Evolutionary conservation across 306 rosid species (phyloP).

Genomic region (Prunus armeniaca): DNA sequence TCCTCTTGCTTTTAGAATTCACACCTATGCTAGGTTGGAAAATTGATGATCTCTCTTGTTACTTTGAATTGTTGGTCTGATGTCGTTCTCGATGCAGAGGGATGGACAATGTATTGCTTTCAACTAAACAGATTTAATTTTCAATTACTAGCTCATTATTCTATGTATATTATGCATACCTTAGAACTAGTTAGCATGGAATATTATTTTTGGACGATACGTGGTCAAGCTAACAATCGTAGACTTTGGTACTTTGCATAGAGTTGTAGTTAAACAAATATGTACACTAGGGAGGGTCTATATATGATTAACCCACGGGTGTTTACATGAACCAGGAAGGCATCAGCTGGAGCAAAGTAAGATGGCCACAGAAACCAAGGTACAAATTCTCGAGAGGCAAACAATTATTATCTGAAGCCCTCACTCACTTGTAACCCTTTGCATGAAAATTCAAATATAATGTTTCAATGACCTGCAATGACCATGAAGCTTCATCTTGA

Average conservation of each 20-base stretch:
- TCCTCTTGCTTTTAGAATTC: too few species aligned
- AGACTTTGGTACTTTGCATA: not conserved
- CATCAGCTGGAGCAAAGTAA: not conserved
- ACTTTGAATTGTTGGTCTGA: not conserved
- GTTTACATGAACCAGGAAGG: not conserved
- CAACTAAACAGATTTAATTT: not conserved
- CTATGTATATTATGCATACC: not conserved
- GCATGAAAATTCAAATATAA: not conserved
- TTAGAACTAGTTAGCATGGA: too few species aligned
- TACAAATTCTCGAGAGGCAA: constrained; percentile 13
- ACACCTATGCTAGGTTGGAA: too few species aligned
- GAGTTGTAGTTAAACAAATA: not conserved
- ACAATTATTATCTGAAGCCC: constrained; percentile 5
- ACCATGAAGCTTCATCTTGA: constrained; percentile 11
- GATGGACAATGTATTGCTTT: not conserved
- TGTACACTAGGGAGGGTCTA: not conserved
- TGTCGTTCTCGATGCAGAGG: not conserved
- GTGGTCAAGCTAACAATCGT: not conserved
- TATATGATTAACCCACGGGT: not conserved
- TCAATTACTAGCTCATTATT: not conserved
- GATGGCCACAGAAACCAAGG: constrained; percentile 6
- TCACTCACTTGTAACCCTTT: constrained; percentile 11
- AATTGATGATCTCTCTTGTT: not conserved
- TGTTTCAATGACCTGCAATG: not conserved
- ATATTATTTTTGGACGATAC: too few species aligned